A percentile compares a stretch with the other conserved stretches of the same genome.
These are phyloP conservation scores for Saccharomycopsis hybrid DNA, from an alignment of 1,139 yeast genomes.

Conservation along the genomic window DNA sequence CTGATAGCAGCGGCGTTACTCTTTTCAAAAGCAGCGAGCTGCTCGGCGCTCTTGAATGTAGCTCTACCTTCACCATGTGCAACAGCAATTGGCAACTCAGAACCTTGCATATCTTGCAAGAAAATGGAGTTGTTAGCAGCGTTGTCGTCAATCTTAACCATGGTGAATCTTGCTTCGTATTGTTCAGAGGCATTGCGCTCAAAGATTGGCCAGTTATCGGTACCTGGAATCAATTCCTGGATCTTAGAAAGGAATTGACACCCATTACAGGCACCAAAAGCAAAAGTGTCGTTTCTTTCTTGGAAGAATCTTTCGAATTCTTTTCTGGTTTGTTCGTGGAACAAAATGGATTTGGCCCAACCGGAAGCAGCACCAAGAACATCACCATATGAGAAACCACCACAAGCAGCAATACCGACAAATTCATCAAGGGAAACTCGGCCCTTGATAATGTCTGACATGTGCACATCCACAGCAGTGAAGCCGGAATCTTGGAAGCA, in stretches of 20 bases:
- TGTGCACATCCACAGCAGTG: constrained; percentile 88
- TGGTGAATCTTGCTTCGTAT: constrained; percentile 91
- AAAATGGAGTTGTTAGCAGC: constrained; percentile 55
- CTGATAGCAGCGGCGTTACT: constrained; percentile 58
- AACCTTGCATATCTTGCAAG: constrained; percentile 85
- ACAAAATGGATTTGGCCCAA: constrained; percentile 97
- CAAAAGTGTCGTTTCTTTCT: constrained; percentile 85
- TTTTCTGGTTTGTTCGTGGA: constrained; percentile 67
- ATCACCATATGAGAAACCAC: constrained; percentile 99
- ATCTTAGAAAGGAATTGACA: constrained; percentile 93
- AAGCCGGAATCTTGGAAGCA: constrained; percentile 94
- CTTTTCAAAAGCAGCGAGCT: constrained; percentile 40
- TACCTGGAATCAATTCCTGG: constrained; percentile 86
- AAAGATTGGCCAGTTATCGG: constrained; percentile 94
- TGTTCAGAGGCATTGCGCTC: constrained; percentile 91
- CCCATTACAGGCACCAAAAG: constrained; percentile 99
- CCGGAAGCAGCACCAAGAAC: constrained; percentile 99
- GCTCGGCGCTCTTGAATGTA: constrained; percentile 41
- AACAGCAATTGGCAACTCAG: constrained; percentile 90
- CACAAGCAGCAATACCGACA: constrained; percentile 96
- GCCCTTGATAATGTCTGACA: constrained; percentile 85
- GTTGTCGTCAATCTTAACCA: constrained; percentile 71
- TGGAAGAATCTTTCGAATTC: constrained; percentile 80
- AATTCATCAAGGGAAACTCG: constrained; percentile 68
- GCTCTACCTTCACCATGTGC: constrained; percentile 99